phyloP scores from a whole-genome alignment of 306 rosid genomes.

The Delonix regia region DNA sequence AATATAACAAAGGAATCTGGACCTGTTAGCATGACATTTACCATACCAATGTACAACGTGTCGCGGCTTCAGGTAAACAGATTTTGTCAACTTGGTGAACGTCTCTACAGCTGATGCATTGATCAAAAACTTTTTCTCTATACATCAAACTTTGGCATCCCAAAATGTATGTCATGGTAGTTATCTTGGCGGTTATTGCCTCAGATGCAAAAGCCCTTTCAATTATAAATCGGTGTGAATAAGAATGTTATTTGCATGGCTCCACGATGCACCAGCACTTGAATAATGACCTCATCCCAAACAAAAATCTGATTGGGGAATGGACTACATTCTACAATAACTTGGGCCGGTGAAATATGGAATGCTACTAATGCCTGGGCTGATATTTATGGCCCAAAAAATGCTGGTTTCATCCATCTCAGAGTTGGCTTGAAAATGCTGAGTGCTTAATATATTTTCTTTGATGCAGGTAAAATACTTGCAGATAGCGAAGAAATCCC shows the following conservation, averaged over 20 bases:
- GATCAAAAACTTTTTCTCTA: not conserved
- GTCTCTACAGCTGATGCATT: conserved; percentile 19
- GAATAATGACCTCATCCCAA: no score
- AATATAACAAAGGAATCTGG: conserved; percentile 82
- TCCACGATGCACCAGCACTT: no score
- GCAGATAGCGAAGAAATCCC: conserved; percentile 85
- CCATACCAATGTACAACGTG: conserved; percentile 82
- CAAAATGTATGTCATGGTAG: conserved; percentile 20
- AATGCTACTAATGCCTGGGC: conserved; percentile 1
- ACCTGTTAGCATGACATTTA: conserved; percentile 90
- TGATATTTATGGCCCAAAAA: not conserved
- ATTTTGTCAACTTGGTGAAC: conserved; percentile 15
- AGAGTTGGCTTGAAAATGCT: not conserved
- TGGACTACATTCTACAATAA: not conserved
- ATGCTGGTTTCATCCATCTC: not conserved
- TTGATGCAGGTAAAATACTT: conserved; percentile 79
- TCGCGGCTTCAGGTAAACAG: conserved; percentile 78
- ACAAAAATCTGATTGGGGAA: not conserved
- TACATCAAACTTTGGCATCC: not conserved
- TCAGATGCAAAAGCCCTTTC: not conserved
- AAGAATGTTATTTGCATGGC: conserved; percentile 20
- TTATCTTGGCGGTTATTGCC: not conserved
- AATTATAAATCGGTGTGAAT: conserved; percentile 20
- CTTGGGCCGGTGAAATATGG: conserved; percentile 20
- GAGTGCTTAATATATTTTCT: conserved; percentile 31